phyloP scores from a whole-genome alignment of 2,329 filamentous ascomycete genomes.

The Calonectria pseudoreteaudii region DNA sequence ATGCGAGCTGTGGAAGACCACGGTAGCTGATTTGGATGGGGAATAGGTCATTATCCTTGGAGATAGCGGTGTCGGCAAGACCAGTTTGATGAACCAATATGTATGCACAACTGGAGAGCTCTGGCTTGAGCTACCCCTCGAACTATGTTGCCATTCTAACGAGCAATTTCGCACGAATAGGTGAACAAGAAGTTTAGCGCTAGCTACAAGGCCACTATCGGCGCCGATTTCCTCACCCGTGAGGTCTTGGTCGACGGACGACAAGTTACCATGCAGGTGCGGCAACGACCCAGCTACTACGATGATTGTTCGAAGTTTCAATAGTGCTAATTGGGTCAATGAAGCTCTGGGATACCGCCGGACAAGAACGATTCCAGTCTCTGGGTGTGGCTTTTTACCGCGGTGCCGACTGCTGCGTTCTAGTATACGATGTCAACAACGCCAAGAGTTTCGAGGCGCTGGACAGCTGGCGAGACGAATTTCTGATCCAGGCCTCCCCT shows the following conservation, averaged over 20 bases:
- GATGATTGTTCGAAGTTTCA: not conserved
- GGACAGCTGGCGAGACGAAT: constrained; percentile 98
- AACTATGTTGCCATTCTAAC: constrained; percentile 28
- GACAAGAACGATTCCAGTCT: constrained; percentile 97
- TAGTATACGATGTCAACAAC: constrained; percentile 99
- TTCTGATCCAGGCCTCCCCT: constrained; percentile 95
- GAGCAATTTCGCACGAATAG: constrained; percentile 58
- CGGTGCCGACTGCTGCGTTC: constrained; percentile 95
- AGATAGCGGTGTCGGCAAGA: constrained; percentile 99
- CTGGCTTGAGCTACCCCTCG: constrained; percentile 11
- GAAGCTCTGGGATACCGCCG: constrained; percentile 97
- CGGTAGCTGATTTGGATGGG: constrained; percentile 30
- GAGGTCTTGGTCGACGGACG: constrained; percentile 97
- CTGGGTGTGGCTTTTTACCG: constrained; percentile 97
- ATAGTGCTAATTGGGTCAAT: constrained; percentile 13
- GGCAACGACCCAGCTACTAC: constrained; percentile 26
- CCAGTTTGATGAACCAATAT: constrained; percentile 99
- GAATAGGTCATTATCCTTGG: constrained; percentile 96
- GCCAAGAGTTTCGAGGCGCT: constrained; percentile 98
- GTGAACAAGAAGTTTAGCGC: constrained; percentile 99
- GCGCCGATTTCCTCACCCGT: constrained; percentile 97
- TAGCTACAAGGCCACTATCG: constrained; percentile 99
- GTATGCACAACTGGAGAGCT: constrained; percentile 66
- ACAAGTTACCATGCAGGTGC: constrained; percentile 97
- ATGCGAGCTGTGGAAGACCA: not conserved